phyloP scores from a whole-genome alignment of 805 yeast genomes.

The Teunomyces gatunensis region DNA sequence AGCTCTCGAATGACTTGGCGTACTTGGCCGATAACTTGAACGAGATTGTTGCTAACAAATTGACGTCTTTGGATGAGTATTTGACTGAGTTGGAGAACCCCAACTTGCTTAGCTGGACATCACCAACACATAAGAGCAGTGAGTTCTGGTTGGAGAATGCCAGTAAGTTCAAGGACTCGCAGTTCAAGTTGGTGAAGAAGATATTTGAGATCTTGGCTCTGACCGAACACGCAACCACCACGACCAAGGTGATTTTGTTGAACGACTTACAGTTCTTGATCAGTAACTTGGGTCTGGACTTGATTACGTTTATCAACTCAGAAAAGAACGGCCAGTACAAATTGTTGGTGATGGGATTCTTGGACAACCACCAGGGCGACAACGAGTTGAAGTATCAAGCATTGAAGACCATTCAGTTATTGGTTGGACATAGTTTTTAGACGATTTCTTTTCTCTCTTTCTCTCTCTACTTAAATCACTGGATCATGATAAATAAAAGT shows the following conservation, averaged over 20 bases:
- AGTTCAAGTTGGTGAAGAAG: conserved; percentile 68
- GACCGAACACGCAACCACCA: conserved; percentile 16
- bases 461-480: too few relatives aligned
- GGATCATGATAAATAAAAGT: background rate
- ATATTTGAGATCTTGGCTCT: conserved; percentile 52
- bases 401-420: conserved; percentile 87
- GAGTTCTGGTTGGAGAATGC: conserved; percentile 90
- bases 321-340: conserved; percentile 59
- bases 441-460: background rate
- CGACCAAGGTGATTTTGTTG: conserved; percentile 36
- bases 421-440: conserved; percentile 78
- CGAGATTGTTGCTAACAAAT: conserved; percentile 62
- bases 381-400: conserved; percentile 94
- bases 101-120: conserved; percentile 66
- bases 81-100: conserved; percentile 78
- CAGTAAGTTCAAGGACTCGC: conserved; percentile 68
- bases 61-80: conserved; percentile 93
- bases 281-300: conserved; percentile 38
- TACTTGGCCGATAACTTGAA: conserved; percentile 58
- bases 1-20: conserved; percentile 70
- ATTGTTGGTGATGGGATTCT: conserved; percentile 76
- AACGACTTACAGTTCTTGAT: conserved; percentile 44
- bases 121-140: conserved; percentile 86
- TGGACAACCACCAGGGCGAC: conserved; percentile 65
- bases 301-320: conserved; percentile 33